Conservation (phyloP, 1,284 basidiomycete species). For the Cryptococcus sp. region DNA sequence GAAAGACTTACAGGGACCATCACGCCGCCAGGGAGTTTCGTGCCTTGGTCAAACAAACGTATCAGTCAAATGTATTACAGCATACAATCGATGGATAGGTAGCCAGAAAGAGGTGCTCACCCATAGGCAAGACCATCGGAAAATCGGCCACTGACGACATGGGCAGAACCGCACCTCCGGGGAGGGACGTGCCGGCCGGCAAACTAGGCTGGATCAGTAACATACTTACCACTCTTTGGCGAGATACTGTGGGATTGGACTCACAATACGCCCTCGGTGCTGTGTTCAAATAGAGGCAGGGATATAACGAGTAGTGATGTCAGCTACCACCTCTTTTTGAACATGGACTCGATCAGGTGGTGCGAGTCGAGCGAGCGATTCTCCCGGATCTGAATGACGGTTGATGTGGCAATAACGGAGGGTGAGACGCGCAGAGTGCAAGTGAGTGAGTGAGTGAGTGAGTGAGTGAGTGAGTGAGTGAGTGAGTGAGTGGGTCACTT, state of each 20-base stretch:
- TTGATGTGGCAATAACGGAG: neutral
- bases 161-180: constrained; percentile 43
- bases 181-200: constrained; percentile 40
- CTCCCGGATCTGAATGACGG: neutral
- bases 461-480: no score
- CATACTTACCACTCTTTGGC: neutral
- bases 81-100: no score
- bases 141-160: constrained; percentile 46
- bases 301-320: no score
- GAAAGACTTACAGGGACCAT: constrained; percentile 46
- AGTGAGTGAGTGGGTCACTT: constrained; percentile 9
- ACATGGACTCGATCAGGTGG: no score
- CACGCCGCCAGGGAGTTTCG: constrained; percentile 42
- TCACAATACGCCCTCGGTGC: constrained; percentile 47
- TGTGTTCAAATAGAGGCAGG: neutral
- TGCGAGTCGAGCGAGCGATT: no score
- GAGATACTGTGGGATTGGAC: constrained; percentile 5
- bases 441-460: no score
- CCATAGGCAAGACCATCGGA: constrained; percentile 41
- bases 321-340: no score
- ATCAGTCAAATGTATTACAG: no score
- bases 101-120: constrained; percentile 2
- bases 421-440: neutral
- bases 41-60: constrained; percentile 10
- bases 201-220: constrained; percentile 23